Base-by-base conservation (phyloP, 345 rosid species). In the Mercurialis annua region DNA sequence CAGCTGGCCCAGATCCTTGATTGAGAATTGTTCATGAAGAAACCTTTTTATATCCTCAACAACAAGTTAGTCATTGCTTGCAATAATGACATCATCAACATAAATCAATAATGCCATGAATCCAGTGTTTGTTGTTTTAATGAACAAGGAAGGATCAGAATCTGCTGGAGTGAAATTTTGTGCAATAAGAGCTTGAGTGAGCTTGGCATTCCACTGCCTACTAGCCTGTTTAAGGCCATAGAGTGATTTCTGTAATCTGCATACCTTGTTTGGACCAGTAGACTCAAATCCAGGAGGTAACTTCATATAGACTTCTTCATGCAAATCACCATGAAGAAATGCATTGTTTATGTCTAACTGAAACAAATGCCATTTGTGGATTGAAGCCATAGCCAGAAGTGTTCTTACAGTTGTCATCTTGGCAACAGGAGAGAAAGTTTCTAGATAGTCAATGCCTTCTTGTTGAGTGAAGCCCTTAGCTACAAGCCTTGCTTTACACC, bases 61-160 rank as follows among this genome's bases (percentile, higher is more conserved):
- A 7, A 12, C 31, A 10, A 1, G 0, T 0, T 4, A 7, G 1
- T 6, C 8, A 23, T 21, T 21, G 2, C 57, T 17, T 20, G 0
- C 30, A 3, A 52, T 1, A 6, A 52, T 52, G 1, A 52, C 31
- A 52, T 52, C 57, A 52, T 52, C 31, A 23, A 52, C 31, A 52
- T 10, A 52, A 1, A 52, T 16, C 8, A 52, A 10, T 7, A 52
- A 4, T 6, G 15, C 10, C 8, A 17, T 52, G 12, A 52, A 2
- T 6, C 15, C 6, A 2, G 12, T 5, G 8, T 5, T 5, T 0
- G 26, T 2, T 7, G 21, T 14, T 6, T 52, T 0, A 0, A 24
- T 1, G 24, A 52, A 0, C 30, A 52, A 21, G 1, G 57, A 52
- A 5, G 10, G 24, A 20, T 52, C 29, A 23, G 10, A 6, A 0